Evolutionary conservation across 129 eudicot genomes (phyloP), one percentile per base, ranked within the genome.

Genomic region (Erigeron canadensis): DNA sequence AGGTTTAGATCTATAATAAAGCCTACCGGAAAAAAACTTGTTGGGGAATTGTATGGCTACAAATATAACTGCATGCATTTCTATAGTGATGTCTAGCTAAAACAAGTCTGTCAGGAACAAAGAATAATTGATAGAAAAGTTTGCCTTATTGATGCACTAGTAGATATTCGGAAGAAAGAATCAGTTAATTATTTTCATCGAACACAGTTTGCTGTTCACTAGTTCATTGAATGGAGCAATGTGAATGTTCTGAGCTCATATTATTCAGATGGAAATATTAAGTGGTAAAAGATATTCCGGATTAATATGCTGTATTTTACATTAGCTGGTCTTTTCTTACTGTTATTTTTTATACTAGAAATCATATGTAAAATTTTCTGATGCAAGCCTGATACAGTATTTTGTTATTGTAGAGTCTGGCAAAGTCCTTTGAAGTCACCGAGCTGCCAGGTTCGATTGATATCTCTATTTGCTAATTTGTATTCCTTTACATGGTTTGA

Each of bases 351-450:
- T 39, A 1, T 28, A 17, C 12, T 46, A 63, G 53, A 40, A 19
- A 9, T 48, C 51, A 19, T 19, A 8, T 38, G 12, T 7, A n/a
- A 17, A 17, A 16, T 28, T 39, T 34, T 44, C 65, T 28, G 21
- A 75, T 56, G 28, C 45, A 70, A 50, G 50, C 50, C 64, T 61
- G 18, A 39, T 62, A n/a, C 23, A 38, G 53, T 44, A 71, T 11
- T 11, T 72, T 91, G 70, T 54, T 76, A 8, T 70, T 91, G 80
- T 87, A 91, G 97, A 84, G 85, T 65, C 84, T 88, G 97, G 87
- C 78, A 15, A 88, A 88, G 79, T 91, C 97, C 18, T 91, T 91
- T 63, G 97, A 91, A 79, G 93, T 79, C 57, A 84, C 94, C 4
- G 97, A 91, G 63, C 65, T 91, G 61, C 97, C 97, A 86, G 97